Conservation (phyloP, 176 grass and related monocot genomes). For the Ananas comosus region DNA sequence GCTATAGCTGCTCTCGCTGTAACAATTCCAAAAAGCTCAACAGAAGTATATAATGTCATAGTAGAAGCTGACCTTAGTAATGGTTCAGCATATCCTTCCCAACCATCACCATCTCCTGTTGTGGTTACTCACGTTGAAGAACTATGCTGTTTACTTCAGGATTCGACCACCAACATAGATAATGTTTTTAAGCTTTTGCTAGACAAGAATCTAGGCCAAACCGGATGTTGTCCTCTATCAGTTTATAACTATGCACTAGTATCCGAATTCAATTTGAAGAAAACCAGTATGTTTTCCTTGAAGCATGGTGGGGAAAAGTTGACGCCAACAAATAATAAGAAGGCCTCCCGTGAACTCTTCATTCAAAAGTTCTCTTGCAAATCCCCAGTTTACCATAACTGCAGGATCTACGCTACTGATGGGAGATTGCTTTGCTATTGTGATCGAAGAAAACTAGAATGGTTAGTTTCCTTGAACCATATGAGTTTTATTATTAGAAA, state of each 20-base stretch:
- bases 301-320: constrained; percentile 44
- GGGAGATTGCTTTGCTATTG: constrained; percentile 95
- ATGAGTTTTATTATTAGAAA: too few species aligned
- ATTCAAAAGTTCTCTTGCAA: constrained; percentile 95
- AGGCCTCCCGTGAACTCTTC: constrained; percentile 69
- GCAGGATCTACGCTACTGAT: constrained; percentile 93
- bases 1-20: constrained; percentile 60
- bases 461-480: constrained; percentile 40
- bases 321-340: constrained; percentile 36
- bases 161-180: constrained; percentile 36
- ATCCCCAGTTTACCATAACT: constrained; percentile 94
- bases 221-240: constrained; percentile 55
- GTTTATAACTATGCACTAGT: constrained; percentile 72
- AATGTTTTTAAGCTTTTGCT: constrained; percentile 55
- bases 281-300: constrained; percentile 48
- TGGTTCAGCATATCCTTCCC: constrained; percentile 30
- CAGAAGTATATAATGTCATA: constrained; percentile 60
- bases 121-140: constrained; percentile 61
- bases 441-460: constrained; percentile 91
- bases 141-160: constrained; percentile 41
- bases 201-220: constrained; percentile 48
- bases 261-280: constrained; percentile 55
- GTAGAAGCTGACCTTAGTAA: constrained; percentile 36
- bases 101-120: constrained; percentile 47
- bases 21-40: constrained; percentile 50